phyloP scores from a whole-genome alignment of 2,329 filamentous ascomycete genomes.

The Simplicillium sp. region DNA sequence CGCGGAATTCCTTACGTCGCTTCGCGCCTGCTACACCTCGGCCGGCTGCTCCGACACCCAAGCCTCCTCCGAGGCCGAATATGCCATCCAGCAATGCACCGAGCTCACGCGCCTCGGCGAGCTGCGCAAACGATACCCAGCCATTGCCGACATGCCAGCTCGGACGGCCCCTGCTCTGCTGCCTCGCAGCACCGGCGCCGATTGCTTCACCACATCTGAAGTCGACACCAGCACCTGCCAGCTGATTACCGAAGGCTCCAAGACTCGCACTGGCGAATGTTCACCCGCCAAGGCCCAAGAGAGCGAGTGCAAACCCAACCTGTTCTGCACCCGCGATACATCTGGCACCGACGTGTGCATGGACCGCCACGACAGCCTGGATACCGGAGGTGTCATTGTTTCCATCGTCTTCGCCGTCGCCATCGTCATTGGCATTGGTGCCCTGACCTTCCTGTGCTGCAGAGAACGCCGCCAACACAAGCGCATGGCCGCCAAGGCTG shows the following conservation, averaged over 20 bases:
- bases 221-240: constrained; percentile 28
- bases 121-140: constrained; percentile 6
- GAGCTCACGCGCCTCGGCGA: constrained; percentile 13
- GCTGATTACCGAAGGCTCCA: constrained; percentile 24
- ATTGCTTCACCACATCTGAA: constrained; percentile 27
- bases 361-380: constrained; percentile 26
- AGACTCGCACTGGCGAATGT: constrained; percentile 28
- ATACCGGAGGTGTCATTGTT: constrained; percentile 35
- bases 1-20: constrained; percentile 11
- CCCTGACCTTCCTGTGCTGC: constrained; percentile 42
- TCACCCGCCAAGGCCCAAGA: constrained; percentile 21
- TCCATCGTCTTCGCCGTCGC: constrained; percentile 34
- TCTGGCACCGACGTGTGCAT: constrained; percentile 29
- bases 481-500: constrained; percentile 32
- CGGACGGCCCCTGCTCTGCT: no score
- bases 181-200: constrained; percentile 9
- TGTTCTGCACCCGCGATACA: constrained; percentile 32
- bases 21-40: constrained; percentile 27
- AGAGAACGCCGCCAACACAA: constrained; percentile 36
- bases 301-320: constrained; percentile 30
- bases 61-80: constrained; percentile 18
- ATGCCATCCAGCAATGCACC: constrained; percentile 21
- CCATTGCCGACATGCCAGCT: neutral
- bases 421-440: constrained; percentile 24
- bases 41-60: constrained; percentile 23